Evolutionary conservation across 2,329 filamentous ascomycete species (phyloP).

Genomic region (Didymella sp.): DNA sequence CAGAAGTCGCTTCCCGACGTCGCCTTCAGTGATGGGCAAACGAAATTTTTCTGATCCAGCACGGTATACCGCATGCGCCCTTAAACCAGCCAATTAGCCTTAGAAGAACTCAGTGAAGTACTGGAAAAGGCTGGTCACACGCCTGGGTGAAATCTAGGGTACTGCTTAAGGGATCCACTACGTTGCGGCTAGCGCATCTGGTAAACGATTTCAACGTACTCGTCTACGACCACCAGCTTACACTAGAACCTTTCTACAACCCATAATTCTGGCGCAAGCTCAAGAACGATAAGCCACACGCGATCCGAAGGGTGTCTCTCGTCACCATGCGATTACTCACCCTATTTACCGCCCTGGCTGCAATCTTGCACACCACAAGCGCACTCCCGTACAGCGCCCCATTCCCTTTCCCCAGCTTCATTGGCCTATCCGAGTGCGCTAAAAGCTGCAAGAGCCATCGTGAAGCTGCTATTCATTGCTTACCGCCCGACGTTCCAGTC

Average conservation of each 20-base stretch:
- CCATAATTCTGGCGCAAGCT: neutral
- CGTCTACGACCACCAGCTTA: neutral
- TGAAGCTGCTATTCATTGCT: constrained; percentile 65
- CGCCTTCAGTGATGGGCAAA: neutral
- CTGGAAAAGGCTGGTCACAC: neutral
- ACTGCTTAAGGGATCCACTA: neutral
- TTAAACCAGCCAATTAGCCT: neutral
- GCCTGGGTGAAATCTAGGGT: neutral
- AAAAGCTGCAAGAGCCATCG: neutral
- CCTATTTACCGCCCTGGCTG: neutral
- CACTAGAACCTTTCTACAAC: neutral
- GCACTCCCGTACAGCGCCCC: neutral
- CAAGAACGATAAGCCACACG: neutral
- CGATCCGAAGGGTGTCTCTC: neutral
- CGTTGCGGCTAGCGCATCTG: neutral
- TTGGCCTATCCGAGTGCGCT: constrained; percentile 9
- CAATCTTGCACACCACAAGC: constrained; percentile 1
- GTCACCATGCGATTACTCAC: neutral
- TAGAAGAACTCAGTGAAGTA: neutral
- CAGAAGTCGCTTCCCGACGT: no score
- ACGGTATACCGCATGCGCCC: neutral
- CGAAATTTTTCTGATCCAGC: neutral
- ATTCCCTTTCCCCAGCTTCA: constrained; percentile 4
- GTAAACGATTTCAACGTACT: neutral
- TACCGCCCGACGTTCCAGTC: constrained; percentile 62